phyloP scores from a whole-genome alignment of 257 asterid genomes.

The Echites panduratus region DNA sequence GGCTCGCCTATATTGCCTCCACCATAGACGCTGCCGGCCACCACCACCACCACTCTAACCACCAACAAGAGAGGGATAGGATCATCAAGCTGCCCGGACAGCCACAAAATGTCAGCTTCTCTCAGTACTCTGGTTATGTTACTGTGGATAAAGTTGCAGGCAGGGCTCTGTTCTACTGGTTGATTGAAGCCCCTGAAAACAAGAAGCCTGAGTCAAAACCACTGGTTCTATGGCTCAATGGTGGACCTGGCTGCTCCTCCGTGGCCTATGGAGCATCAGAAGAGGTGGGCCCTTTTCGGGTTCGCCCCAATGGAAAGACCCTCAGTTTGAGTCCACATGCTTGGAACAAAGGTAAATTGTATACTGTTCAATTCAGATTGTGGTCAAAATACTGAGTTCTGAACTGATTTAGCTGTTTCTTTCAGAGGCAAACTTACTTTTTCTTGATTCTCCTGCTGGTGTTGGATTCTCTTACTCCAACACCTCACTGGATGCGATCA shows the following conservation, averaged over 20 bases:
- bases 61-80: conserved; percentile 35
- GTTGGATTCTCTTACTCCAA: conserved; percentile 69
- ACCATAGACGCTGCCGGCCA: neutral
- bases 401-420: neutral
- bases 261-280: conserved; percentile 59
- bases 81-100: conserved; percentile 47
- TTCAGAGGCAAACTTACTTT: conserved; percentile 59
- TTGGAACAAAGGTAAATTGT: conserved; percentile 46
- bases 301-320: conserved; percentile 37
- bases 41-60: neutral
- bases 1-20: conserved; percentile 5
- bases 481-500: conserved; percentile 30
- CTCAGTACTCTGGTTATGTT: conserved; percentile 60
- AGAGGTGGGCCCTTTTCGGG: conserved; percentile 64
- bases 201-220: conserved; percentile 43
- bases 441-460: conserved; percentile 69
- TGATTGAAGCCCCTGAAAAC: conserved; percentile 35
- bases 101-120: conserved; percentile 37
- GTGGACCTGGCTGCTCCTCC: conserved; percentile 68
- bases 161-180: conserved; percentile 58
- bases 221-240: conserved; percentile 62
- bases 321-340: conserved; percentile 38
- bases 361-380: neutral
- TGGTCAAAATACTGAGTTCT: neutral
- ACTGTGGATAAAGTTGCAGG: conserved; percentile 34